Evolutionary conservation across 2,329 filamentous ascomycete species (phyloP).

Genomic region (Neofusicoccum laricinum): DNA sequence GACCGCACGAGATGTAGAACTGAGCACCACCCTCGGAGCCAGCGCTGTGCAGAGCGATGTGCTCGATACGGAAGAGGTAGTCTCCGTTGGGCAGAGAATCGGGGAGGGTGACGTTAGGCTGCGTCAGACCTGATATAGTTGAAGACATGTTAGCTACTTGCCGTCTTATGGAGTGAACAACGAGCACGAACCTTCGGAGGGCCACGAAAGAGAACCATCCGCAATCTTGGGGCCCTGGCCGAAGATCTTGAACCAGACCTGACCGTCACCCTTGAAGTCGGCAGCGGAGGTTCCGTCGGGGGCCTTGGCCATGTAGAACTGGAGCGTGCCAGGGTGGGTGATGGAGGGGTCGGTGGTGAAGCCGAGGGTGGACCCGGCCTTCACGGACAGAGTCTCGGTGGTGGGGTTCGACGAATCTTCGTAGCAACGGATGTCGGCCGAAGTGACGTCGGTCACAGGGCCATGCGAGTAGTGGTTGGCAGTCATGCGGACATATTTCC

Average conservation of each 20-base stretch:
- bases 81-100: slow-evolving; percentile 40
- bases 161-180: no score
- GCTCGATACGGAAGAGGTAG: slow-evolving; percentile 47
- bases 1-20: slow-evolving; percentile 48
- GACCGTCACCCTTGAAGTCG: slow-evolving; percentile 29
- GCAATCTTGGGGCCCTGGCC: slow-evolving; percentile 21
- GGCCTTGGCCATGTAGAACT: slow-evolving; percentile 39
- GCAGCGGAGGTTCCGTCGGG: slow-evolving; percentile 21
- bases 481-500: slow-evolving; percentile 32
- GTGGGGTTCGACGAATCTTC: slow-evolving; percentile 22
- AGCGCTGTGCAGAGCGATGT: slow-evolving; percentile 48
- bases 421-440: slow-evolving; percentile 33
- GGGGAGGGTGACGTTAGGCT: slow-evolving; percentile 39
- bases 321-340: slow-evolving; percentile 34
- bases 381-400: slow-evolving; percentile 25
- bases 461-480: slow-evolving; percentile 31
- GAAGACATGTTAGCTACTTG: not conserved
- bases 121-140: slow-evolving; percentile 19
- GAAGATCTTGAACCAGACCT: slow-evolving; percentile 36
- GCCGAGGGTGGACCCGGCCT: slow-evolving; percentile 29
- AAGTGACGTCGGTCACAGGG: slow-evolving; percentile 30
- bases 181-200: slow-evolving; percentile 14
- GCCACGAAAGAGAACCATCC: slow-evolving; percentile 18
- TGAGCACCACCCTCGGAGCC: slow-evolving; percentile 34
- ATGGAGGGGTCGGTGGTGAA: slow-evolving; percentile 32